Conservation (phyloP, 352 stramenopile species). For the Hyaloperonospora brassicae region DNA sequence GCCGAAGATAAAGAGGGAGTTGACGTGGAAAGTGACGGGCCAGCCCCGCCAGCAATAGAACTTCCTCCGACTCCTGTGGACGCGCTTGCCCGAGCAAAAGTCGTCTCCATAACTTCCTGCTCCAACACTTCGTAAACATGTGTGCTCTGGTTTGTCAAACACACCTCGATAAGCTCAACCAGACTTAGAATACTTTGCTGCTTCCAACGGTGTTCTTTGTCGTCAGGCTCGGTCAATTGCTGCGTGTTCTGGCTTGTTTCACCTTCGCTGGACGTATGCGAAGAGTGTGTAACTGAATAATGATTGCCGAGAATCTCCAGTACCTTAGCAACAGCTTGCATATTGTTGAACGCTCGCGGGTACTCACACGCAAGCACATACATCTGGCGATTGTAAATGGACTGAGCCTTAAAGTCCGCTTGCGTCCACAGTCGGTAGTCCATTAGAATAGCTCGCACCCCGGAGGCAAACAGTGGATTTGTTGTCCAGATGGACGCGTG, state of each 20-base stretch:
- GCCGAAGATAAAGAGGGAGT: constrained; percentile 16
- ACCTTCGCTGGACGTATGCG: constrained; percentile 4
- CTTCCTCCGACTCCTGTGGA: constrained; percentile 10
- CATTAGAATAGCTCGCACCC: constrained; percentile 52
- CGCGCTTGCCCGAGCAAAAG: constrained; percentile 38
- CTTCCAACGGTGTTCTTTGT: constrained; percentile 64
- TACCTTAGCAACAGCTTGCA: constrained; percentile 49
- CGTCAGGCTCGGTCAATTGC: constrained; percentile 31
- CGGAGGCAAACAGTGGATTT: constrained; percentile 66
- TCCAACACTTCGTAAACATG: constrained; percentile 57
- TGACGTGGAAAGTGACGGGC: constrained; percentile 9
- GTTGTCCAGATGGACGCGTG: constrained; percentile 62
- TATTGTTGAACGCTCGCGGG: constrained; percentile 55
- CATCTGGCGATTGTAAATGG: constrained; percentile 74
- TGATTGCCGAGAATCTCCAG: constrained; percentile 57
- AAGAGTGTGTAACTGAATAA: constrained; percentile 28
- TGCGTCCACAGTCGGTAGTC: constrained; percentile 61
- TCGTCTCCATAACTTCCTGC: constrained; percentile 64
- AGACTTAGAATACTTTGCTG: constrained; percentile 70
- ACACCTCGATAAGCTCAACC: constrained; percentile 69
- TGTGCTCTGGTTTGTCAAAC: constrained; percentile 68
- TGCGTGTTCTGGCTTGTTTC: constrained; percentile 35
- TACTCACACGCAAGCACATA: constrained; percentile 64
- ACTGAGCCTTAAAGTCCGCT: constrained; percentile 67
- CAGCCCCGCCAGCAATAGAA: constrained; percentile 12